Base-by-base conservation (phyloP, 2,329 filamentous ascomycete genomes). In the Penicillium sclerotiorum region DNA sequence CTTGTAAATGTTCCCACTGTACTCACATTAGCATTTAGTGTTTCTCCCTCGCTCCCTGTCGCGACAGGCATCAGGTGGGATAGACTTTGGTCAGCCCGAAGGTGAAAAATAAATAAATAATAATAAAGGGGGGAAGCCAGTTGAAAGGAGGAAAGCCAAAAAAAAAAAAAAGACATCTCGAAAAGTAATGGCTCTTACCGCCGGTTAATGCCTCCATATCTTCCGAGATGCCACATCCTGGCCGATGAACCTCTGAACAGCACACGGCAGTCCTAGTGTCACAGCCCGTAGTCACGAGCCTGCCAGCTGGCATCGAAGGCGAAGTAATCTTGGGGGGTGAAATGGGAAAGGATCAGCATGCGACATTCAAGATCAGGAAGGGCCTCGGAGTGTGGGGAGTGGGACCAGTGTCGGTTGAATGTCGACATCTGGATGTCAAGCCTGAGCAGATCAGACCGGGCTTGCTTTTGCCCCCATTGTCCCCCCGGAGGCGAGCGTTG, bases 221-320 rank as follows among this genome's bases (percentile, higher is more conserved):
- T 56, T 54, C 53, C 52, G 51, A 59, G 50, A 51, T 46, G 52
- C 30, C 52, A 51, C 45, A 61, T 57, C 59, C 60, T 54, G 35
- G 59, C 36, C 20, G 22, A 37, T 47, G 35, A 38, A 53, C 46
- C 39, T 40, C 38, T 25, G n/a, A 45, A 52, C 32, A 55, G 49
- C 28, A 57, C 55, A 58, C 53, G 39, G 46, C 56, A 59, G 53
- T 51, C 37, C 22, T 12, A 55, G 55, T 57, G 57, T 62, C 58
- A 62, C 58, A 60, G 52, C 37, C 52, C 39, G 45, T 39, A 50
- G 56, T 62, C 59, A 62, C 58, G 58, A 55, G 59, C 45, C 43
- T 57, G 59, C 57, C 56, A 60, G 50, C 50, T 61, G 59, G 57
- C 56, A 57, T 52, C 40, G 44, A 50, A 27, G 30, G 45, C 22